Base-by-base conservation (phyloP, 2,329 filamentous ascomycete genomes). In the Aspergillus niger region DNA sequence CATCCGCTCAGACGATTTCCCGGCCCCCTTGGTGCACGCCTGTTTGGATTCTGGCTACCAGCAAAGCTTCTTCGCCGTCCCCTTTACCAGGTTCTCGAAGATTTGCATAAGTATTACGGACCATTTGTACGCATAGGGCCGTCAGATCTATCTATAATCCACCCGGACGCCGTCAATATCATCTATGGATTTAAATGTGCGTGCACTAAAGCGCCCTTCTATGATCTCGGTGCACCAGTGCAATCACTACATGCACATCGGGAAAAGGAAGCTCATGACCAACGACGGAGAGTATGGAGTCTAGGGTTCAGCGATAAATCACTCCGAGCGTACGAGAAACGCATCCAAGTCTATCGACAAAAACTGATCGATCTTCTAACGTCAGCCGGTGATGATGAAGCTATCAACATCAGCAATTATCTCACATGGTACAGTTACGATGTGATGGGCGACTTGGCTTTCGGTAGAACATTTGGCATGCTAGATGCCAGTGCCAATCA, bases 181-280 rank as follows among this genome's bases (percentile, higher is more conserved):
- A 72, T 81, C 15, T 79, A 79, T 54, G 77, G 78, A 1, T 49
- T 67, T 5, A 67, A 71, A 28, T 72, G 79, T 1, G 71, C 72
- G 61, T 81, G 77, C 30, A 69, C 61, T 20, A 83, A 82, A 63
- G 69, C 67, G 1, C 64, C 71, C 0, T 82, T 74, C 72, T 83
- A 83, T 63, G 73, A 75, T 24, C 54, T 58, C 28, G 72, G 67
- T 11, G 51, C 51, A n/a, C 77, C 74, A 20, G 66, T 72, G 11
- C 61, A 65, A 1, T 77, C 77, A 0, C 65, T 83, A 57, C 76
- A 80, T 47, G 74, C 74, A 17, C 71, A 67, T 4, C 73, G 80
- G 4, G 71, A 78, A 49, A 69, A 69, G 47, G 58, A 63, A n/a
- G 20, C 70, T 24, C 79, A 81, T 67, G 76, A 79, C 59, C 66